A percentile compares a stretch with the other conserved stretches of the same genome.
Evolutionary conservation across 2,329 filamentous ascomycete genomes (phyloP).

Genomic region (Penicillium psychrosexuale): DNA sequence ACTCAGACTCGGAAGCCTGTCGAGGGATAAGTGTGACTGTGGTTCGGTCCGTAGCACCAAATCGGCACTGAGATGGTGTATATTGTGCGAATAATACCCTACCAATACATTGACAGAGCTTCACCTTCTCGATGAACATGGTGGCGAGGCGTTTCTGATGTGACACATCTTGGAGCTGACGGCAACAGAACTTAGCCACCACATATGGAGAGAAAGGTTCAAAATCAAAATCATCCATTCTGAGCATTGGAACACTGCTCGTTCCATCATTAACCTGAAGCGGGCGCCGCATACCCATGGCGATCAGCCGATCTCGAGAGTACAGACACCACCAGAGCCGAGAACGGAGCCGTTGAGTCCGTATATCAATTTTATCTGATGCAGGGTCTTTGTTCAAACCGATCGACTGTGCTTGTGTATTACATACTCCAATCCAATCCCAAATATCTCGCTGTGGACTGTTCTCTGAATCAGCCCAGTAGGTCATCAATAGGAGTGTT

Average conservation of each 20-base stretch:
- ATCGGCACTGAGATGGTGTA: conserved; percentile 75
- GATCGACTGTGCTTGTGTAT: conserved; percentile 82
- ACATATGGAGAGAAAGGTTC: conserved; percentile 63
- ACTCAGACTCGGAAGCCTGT: conserved; percentile 72
- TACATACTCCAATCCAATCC: conserved; percentile 92
- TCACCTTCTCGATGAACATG: conserved; percentile 85
- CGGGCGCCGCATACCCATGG: conserved; percentile 81
- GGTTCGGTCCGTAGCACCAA: conserved; percentile 62
- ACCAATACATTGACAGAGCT: conserved; percentile 80
- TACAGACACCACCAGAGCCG: conserved; percentile 94
- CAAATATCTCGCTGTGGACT: conserved; percentile 84
- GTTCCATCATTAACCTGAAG: conserved; percentile 87
- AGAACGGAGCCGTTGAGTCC: conserved; percentile 73
- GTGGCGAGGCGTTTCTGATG: conserved; percentile 73
- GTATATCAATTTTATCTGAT: conserved; percentile 61
- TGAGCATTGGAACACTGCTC: conserved; percentile 86
- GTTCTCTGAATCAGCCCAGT: conserved; percentile 90
- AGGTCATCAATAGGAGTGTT: conserved; percentile 80
- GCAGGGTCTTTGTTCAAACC: conserved; percentile 72
- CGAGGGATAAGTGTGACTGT: conserved; percentile 82
- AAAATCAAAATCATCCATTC: conserved; percentile 74
- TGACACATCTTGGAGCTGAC: conserved; percentile 63
- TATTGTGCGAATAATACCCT: conserved; percentile 84
- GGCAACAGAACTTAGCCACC: conserved; percentile 62
- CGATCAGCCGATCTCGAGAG: conserved; percentile 84